Evolutionary conservation across 2,329 filamentous ascomycete species (phyloP).

Genomic region (Xylariales sp.): DNA sequence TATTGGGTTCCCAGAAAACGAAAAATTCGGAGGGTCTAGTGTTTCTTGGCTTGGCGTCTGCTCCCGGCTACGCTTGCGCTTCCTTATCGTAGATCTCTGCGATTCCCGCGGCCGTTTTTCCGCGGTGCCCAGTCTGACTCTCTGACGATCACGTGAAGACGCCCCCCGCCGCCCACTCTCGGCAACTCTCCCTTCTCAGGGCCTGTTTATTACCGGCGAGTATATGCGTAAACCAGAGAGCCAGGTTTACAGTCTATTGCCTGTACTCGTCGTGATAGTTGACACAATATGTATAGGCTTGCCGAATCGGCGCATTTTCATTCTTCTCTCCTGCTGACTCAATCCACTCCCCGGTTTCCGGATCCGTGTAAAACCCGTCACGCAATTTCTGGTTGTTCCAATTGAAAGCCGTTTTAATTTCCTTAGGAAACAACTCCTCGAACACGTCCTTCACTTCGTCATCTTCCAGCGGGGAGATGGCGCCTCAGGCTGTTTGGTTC

Average conservation of each 20-base stretch:
- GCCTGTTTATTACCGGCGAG: conserved; percentile 1
- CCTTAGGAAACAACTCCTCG: neutral
- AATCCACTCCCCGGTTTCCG: neutral
- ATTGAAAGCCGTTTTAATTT: neutral
- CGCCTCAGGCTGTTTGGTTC: neutral
- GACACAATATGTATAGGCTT: neutral
- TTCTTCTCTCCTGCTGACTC: neutral
- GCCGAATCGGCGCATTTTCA: neutral
- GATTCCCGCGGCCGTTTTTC: too few species aligned
- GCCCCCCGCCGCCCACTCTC: too few species aligned
- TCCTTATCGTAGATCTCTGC: too few species aligned
- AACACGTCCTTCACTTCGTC: neutral
- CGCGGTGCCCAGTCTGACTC: too few species aligned
- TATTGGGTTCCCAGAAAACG: too few species aligned
- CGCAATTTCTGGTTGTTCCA: neutral
- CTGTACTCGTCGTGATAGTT: conserved; percentile 15
- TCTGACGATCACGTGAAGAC: too few species aligned
- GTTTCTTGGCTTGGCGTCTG: too few species aligned
- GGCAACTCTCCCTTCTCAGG: too few species aligned
- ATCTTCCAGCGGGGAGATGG: neutral
- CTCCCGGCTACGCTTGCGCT: too few species aligned
- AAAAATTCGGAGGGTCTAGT: too few species aligned
- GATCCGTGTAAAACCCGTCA: neutral
- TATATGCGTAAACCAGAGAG: conserved; percentile 11
- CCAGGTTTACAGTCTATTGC: conserved; percentile 9